Evolutionary conservation across 176 grass and related monocot species (phyloP), one percentile per base, ranked within the genome.

Genomic region (Carex littledalei): DNA sequence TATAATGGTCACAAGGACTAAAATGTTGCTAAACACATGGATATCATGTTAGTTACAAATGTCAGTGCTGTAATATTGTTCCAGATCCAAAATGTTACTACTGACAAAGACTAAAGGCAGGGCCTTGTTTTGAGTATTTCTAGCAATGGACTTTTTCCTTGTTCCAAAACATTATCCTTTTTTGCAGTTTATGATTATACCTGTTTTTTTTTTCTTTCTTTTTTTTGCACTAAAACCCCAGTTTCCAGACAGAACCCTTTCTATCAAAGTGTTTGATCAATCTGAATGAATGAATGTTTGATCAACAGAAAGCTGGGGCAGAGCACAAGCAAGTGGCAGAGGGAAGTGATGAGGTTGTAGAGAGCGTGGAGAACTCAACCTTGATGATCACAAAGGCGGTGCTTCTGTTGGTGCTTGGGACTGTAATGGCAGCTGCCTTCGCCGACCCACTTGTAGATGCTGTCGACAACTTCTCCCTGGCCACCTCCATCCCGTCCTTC

Each of bases 371-470:
- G 52, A 94, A 92, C 81, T 91, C 88, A 24, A 60, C 85, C 10
- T 87, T 86, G 91, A 89, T 80, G 77, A 90, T 88, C 72, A 67
- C 91, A 79, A 94, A 95, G 67, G 93, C 93, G 0, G 67, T 99
- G 64, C 83, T 79, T 0, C 79, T 89, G 45, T 85, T 99, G 85
- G 21, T 99, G 56, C 74, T 99, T 1, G 96, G 96, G 8, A 86
- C 88, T 18, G 84, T 77, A 74, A 94, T 99, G 43, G 94, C 87
- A 31, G 96, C 93, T 3, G 84, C 89, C 32, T 95, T 92, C 32
- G 96, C 96, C 0, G 96, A 99, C 72, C 96, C 96, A 0, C 91
- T 99, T n/a, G 96, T 99, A 39, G 96, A 99, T 22, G 84, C 96
- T 11, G 91, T 99, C 72, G 88, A 95, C 85, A 94, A 95, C 72